Evolutionary conservation across 371 early-diverging fungal species (phyloP).

Genomic region (Vavraia culicis): DNA sequence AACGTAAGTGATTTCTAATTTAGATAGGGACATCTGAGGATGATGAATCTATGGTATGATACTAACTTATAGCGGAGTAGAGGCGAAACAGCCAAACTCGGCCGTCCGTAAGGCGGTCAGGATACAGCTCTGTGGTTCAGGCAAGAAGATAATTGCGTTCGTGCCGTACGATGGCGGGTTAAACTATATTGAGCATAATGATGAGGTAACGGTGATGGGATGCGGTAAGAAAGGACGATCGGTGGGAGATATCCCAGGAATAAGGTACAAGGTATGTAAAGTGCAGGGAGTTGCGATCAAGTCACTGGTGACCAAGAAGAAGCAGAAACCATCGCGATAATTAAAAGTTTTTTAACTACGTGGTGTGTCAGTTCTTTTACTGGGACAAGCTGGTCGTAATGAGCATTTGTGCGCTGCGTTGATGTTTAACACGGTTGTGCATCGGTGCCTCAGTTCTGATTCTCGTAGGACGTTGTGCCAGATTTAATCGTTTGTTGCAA

Average conservation of each 20-base stretch:
- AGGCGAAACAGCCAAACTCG: constrained; percentile 99
- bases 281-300: constrained; percentile 94
- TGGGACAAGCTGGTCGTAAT: too few relatives aligned
- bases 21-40: constrained; percentile 25
- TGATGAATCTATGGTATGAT: constrained; percentile 21
- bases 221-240: constrained; percentile 54
- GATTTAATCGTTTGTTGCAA: constrained; percentile 4
- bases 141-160: constrained; percentile 99
- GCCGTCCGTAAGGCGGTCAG: constrained; percentile 99
- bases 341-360: constrained; percentile 3
- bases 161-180: constrained; percentile 99
- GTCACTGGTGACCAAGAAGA: constrained; percentile 98
- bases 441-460: neutral
- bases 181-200: constrained; percentile 84
- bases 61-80: constrained; percentile 62
- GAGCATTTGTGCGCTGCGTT: too few relatives aligned
- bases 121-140: constrained; percentile 98
- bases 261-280: constrained; percentile 99
- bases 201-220: constrained; percentile 43
- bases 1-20: constrained; percentile 51
- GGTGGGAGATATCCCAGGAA: constrained; percentile 99
- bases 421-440: too few relatives aligned
- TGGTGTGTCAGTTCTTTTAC: too few relatives aligned
- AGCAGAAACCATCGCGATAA: constrained; percentile 90
- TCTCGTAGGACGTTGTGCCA: neutral